A percentile compares a stretch with the other conserved stretches of the same genome.
Conservation (phyloP, 164 flowering plant species). For the Magnolia sinica region DNA sequence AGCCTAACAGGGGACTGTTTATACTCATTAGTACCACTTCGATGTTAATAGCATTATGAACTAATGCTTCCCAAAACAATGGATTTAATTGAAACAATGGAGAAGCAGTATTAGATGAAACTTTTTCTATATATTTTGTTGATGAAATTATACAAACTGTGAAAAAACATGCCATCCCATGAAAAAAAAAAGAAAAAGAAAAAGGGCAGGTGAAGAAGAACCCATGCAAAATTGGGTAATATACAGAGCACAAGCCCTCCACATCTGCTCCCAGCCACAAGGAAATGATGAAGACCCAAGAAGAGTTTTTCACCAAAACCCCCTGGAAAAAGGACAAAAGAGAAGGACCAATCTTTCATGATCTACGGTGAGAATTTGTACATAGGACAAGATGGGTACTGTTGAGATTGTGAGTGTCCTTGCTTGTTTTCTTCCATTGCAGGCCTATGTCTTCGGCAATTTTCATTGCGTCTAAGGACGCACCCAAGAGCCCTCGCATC, state of each 20-base stretch:
- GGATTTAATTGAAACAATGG: too few relatives aligned
- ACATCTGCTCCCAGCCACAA: neutral
- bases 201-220: constrained; percentile 2
- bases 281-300: neutral
- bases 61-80: too few relatives aligned
- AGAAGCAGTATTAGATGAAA: neutral
- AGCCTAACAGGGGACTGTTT: too few relatives aligned
- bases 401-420: constrained; percentile 10
- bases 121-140: neutral
- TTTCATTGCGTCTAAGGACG: constrained; percentile 66
- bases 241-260: constrained; percentile 14
- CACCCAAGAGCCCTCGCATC: constrained; percentile 71
- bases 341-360: neutral
- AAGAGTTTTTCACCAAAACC: constrained; percentile 7
- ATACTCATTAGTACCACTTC: too few relatives aligned
- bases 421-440: constrained; percentile 40
- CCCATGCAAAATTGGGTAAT: constrained; percentile 30
- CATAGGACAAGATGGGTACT: constrained; percentile 10
- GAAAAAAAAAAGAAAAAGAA: neutral
- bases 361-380: neutral
- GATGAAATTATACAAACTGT: neutral
- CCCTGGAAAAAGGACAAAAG: neutral
- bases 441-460: constrained; percentile 60
- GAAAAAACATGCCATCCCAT: neutral
- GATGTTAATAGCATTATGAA: too few relatives aligned